Conservation (phyloP, 129 eudicot species). For the Tagetes patula region DNA sequence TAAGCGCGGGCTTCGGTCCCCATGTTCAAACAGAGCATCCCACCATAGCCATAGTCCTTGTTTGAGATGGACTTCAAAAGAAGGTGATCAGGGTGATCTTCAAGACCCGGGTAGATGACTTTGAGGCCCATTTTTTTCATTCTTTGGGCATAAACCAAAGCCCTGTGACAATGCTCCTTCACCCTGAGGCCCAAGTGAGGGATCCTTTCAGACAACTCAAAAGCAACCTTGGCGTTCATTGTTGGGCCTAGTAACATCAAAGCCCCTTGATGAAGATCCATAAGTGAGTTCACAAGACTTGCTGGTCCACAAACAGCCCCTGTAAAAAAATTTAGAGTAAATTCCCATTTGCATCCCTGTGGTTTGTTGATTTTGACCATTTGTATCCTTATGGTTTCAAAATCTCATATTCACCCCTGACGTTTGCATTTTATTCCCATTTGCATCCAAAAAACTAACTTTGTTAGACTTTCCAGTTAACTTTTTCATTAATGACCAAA, state of each 20-base stretch:
- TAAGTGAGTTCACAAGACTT: constrained; percentile 76
- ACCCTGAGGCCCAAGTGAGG: constrained; percentile 88
- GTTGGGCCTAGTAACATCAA: constrained; percentile 96
- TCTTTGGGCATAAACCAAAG: constrained; percentile 60
- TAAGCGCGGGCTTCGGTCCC: constrained; percentile 73
- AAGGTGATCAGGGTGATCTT: constrained; percentile 81
- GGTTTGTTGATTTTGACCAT: no score
- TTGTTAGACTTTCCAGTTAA: no score
- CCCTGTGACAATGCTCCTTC: constrained; percentile 90
- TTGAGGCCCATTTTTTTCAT: constrained; percentile 86
- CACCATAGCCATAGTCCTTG: constrained; percentile 82
- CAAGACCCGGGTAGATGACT: constrained; percentile 93
- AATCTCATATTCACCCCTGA: no score
- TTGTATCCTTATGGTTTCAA: no score
- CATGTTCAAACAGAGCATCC: constrained; percentile 87
- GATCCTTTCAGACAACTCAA: constrained; percentile 80
- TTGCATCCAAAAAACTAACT: no score
- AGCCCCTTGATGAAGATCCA: constrained; percentile 95
- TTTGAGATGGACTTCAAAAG: constrained; percentile 58
- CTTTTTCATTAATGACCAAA: no score
- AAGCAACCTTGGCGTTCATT: constrained; percentile 96
- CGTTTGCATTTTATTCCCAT: no score
- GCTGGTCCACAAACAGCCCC: constrained; percentile 98
- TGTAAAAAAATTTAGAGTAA: no score
- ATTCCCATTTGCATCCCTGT: no score